A percentile compares a stretch with the other conserved stretches of the same genome.
Evolutionary conservation across 495 filamentous ascomycete genomes (phyloP).

Genomic region (Aspergillus affinis): DNA sequence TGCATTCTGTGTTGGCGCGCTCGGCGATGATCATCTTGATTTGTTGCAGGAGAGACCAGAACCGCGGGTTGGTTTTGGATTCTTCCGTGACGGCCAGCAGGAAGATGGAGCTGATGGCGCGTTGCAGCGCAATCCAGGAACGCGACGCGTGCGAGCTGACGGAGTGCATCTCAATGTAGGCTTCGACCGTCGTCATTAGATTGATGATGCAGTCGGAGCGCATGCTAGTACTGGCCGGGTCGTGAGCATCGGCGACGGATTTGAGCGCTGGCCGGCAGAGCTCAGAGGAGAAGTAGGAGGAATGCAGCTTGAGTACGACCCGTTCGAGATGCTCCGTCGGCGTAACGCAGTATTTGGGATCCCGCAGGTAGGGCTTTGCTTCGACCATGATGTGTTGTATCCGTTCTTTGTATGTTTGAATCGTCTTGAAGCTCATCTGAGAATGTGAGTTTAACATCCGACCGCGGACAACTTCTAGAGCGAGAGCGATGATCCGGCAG

Average conservation of each 20-base stretch:
- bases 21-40: conserved; percentile 47
- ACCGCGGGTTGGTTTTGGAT: conserved; percentile 37
- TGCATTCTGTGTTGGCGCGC: conserved; percentile 37
- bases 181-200: conserved; percentile 45
- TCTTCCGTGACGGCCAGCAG: conserved; percentile 48
- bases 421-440: conserved; percentile 43
- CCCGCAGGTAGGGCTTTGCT: conserved; percentile 52
- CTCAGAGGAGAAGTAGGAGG: conserved; percentile 59
- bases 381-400: conserved; percentile 53
- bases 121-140: conserved; percentile 49
- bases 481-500: conserved; percentile 51
- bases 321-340: conserved; percentile 54
- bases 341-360: conserved; percentile 46
- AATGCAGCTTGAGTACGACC: conserved; percentile 56
- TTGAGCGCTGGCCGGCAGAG: conserved; percentile 60
- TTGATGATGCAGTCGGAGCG: conserved; percentile 43
- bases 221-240: conserved; percentile 42
- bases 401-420: conserved; percentile 50
- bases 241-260: conserved; percentile 26
- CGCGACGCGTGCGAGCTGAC: conserved; percentile 44
- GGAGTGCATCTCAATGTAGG: conserved; percentile 47
- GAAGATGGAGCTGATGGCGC: conserved; percentile 50
- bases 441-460: conserved; percentile 49
- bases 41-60: conserved; percentile 40
- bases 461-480: conserved; percentile 56